Base-by-base conservation (phyloP, 176 grass and related monocot genomes). In the Zea luxurians region DNA sequence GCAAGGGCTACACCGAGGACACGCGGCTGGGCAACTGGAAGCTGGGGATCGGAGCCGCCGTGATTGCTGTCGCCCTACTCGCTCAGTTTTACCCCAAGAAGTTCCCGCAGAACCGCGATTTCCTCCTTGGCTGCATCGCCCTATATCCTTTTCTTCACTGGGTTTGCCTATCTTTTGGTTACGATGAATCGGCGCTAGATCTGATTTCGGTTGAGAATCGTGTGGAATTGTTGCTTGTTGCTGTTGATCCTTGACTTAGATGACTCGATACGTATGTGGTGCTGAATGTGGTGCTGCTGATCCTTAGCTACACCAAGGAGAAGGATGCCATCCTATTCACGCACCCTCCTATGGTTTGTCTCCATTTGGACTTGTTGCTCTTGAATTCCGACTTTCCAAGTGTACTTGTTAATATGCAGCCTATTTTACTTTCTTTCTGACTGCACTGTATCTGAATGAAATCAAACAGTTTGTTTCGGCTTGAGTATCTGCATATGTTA, bases 21-120 rank as follows among this genome's bases (percentile, higher is more conserved):
- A 89, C 89, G 80, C 85, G 83, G 84, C 79, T 99, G 71, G 91
- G 92, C 82, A 99, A 99, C 77, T 71, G 85, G 70, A 99, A 82
- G 78, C 85, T 99, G 82, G 58, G 84, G 52, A 95, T 95, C 6
- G 96, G 96, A 45, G 74, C 88, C 21, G 80, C 84, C 64, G 83
- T 99, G 76, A 99, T 99, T 65, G 89, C 81, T 67, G 86, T 99
- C 82, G 96, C 92, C 0, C 88, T 99, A 17, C 73, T 95, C 41
- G 92, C 96, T 16, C 96, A 99, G 76, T 99, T 99, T 84, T 99
- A 99, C 86, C 91, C 89, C 5, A 99, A 99, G 88, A 99, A 99
- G 86, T 99, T 99, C 61, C 96, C 92, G 3, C 88, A 97, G 77
- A 99, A 99, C 78, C 86, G 86, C 78, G 87, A 95, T 45, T 88